Base-by-base conservation (phyloP, 192 early-diverging fungal species). In the Coemansia sp. region DNA sequence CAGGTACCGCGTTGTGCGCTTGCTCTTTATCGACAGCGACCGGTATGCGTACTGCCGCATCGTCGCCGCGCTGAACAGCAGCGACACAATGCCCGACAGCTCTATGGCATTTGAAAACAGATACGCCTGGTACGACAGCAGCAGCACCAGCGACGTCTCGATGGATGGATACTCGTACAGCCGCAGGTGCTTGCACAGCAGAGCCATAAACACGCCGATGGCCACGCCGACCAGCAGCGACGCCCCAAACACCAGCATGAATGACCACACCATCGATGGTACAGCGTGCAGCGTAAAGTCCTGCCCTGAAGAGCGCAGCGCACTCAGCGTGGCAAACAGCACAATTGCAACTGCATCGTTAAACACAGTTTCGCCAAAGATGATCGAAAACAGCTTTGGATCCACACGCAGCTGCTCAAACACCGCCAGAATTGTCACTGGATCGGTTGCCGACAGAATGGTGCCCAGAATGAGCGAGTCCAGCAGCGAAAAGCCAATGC, bases 311-410 rank as follows among this genome's bases (percentile, higher is more conserved):
- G 72, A 39, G 1, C 88, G 83, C 68, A 93, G 90, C 62, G 87
- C 80, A 47, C 90, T 88, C 43, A 95, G 71, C 0, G 91, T 91
- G 84, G 87, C 87, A 74, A 93, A 95, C 58, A 98, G 81, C n/a
- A 97, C 96, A 73, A 97, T 98, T 2, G 95, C 92, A 2, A 96
- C 95, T n/a, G 93, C 93, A 65, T 98, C 97, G 65, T 98, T 98
- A 35, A 98, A 83, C 37, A 97, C 84, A 25, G 88, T 91, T 71
- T 98, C 97, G 35, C 97, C 97, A 77, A 95, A 98, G 45, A 98
- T 94, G 57, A 98, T 91, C 4, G 97, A 91, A 73, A 94, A 97
- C 48, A 98, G 73, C 78, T 92, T 89, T 3, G 94, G 94, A 59
- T 98, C 97, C 39, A 98, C 97, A 61, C 88, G 86, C 58, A 95